These are phyloP conservation scores for Crucihimalaya himalaica DNA, from an alignment of 345 rosid genomes.

Conservation along the genomic window DNA sequence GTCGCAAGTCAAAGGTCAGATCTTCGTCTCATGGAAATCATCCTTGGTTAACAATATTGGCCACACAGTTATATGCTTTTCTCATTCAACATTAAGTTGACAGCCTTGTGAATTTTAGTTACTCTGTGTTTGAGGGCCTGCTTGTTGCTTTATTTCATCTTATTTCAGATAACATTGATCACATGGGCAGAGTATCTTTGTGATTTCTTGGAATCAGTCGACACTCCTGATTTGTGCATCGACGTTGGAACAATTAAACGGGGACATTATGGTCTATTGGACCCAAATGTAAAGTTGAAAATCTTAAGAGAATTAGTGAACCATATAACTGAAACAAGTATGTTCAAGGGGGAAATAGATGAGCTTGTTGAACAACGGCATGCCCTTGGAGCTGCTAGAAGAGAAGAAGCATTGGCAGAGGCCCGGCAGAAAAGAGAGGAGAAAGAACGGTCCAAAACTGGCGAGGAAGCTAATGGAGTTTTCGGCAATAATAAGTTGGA, in stretches of 20 bases:
- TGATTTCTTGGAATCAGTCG: slow-evolving; percentile 74
- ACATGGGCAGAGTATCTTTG: slow-evolving; percentile 89
- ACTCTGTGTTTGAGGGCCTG: slow-evolving; percentile 18
- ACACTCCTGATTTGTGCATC: slow-evolving; percentile 51
- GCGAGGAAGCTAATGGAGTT: slow-evolving; percentile 45
- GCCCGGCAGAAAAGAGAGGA: slow-evolving; percentile 73
- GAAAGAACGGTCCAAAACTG: slow-evolving; percentile 58
- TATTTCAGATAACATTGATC: slow-evolving; percentile 71
- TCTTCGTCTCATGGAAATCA: slow-evolving; percentile 9
- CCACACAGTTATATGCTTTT: slow-evolving; percentile 5
- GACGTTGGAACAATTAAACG: slow-evolving; percentile 65
- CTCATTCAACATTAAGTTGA: slow-evolving; percentile 16
- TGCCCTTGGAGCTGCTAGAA: slow-evolving; percentile 74
- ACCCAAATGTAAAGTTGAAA: slow-evolving; percentile 56
- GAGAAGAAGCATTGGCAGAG: slow-evolving; percentile 80
- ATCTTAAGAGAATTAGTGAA: slow-evolving; percentile 68
- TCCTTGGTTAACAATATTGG: slow-evolving; percentile 9
- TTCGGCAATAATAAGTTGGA: slow-evolving; percentile 44
- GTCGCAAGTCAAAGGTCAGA: slow-evolving; percentile 66
- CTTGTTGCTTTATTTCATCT: slow-evolving; percentile 27
- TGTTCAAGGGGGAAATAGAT: slow-evolving; percentile 68
- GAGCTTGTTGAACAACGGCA: slow-evolving; percentile 74
- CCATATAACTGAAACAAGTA: slow-evolving; percentile 58
- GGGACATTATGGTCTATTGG: slow-evolving; percentile 87
- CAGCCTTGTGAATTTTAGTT: slow-evolving; percentile 12